Percentiles rank a stretch among this genome's conserved stretches.
Conservation (phyloP, 495 filamentous ascomycete genomes). For the Xylaria intraflava region DNA sequence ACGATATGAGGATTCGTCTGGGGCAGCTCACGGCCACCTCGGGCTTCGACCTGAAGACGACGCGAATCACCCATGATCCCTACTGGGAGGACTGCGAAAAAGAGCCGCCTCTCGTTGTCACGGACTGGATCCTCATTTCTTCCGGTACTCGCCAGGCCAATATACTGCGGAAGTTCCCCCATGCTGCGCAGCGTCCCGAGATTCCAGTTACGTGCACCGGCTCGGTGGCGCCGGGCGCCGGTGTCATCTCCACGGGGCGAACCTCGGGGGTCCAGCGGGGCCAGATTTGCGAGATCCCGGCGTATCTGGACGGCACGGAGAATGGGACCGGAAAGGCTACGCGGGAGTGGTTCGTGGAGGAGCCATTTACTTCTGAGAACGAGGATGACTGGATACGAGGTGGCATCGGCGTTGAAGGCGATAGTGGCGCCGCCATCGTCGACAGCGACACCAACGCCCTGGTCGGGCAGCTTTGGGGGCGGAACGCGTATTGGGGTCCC, state of each 20-base stretch:
- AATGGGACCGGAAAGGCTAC: conserved; percentile 28
- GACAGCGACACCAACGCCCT: conserved; percentile 24
- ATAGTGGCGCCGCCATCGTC: conserved; percentile 29
- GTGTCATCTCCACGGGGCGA: conserved; percentile 21
- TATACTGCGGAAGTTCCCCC: conserved; percentile 23
- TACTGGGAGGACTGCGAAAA: conserved; percentile 28
- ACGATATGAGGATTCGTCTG: conserved; percentile 10
- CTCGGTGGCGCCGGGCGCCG: conserved; percentile 13
- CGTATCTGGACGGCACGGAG: conserved; percentile 20
- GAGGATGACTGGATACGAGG: conserved; percentile 31
- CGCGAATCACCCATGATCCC: conserved; percentile 26
- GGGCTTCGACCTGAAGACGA: conserved; percentile 25
- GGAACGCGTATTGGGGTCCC: conserved; percentile 26
- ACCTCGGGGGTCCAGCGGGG: conserved; percentile 24
- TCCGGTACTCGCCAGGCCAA: conserved; percentile 22
- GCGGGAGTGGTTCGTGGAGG: conserved; percentile 30
- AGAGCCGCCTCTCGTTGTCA: conserved; percentile 25
- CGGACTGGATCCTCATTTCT: conserved; percentile 26
- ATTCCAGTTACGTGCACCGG: conserved; percentile 14
- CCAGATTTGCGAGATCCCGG: conserved; percentile 25
- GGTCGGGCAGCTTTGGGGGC: conserved; percentile 31
- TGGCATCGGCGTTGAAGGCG: conserved; percentile 32
- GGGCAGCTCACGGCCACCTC: conserved; percentile 24
- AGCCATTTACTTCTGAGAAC: conserved; percentile 20
- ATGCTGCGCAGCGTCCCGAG: conserved; percentile 14